Evolutionary conservation across 192 early-diverging fungal species (phyloP), one percentile per base, ranked within the genome.

Genomic region (Backusella macrospora): DNA sequence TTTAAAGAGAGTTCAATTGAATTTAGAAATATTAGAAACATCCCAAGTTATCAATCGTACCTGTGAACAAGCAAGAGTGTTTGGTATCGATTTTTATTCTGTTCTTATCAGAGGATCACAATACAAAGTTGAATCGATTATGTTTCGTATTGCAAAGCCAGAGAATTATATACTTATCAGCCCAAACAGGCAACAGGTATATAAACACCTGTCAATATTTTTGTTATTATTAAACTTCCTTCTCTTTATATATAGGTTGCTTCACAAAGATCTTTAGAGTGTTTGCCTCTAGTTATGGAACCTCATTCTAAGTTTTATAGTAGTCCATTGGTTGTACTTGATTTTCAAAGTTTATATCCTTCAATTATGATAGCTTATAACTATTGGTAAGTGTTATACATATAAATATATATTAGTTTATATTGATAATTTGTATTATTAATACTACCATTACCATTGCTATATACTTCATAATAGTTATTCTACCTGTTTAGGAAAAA

Each of bases 281-380:
- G 92, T 71, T 73, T 96, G n/a, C 95, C 96, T 8, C 84, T 98
- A 44, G 89, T 93, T 15, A 87, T 96, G 85, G 97, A 98, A 79
- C 97, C 97, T 10, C 73, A 86, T 62, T 92, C 94, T 14, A 76
- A 84, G 23, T 94, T 95, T 72, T 98, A 96, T 81, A 90, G 82
- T 15, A 90, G 91, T 76, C 97, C 97, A 5, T 72, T 97, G 26
- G 78, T 96, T 1, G 95, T 98, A 5, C 81, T 97, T 38, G 97
- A 98, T 81, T 98, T 98, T 64, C 96, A 97, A 76, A 93, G 91
- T 62, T 81, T 98, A 16, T 98, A 98, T 68, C 97, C 97, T 18
- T 95, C 93, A 73, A 85, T 98, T 15, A 96, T 98, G 91, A 97
- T 98, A 77, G 97, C 95, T 0, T 98, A 96, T 82, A 98, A 98